Evolutionary conservation across 164 flowering plant genomes (phyloP).

Genomic region (Vitis amurensis): DNA sequence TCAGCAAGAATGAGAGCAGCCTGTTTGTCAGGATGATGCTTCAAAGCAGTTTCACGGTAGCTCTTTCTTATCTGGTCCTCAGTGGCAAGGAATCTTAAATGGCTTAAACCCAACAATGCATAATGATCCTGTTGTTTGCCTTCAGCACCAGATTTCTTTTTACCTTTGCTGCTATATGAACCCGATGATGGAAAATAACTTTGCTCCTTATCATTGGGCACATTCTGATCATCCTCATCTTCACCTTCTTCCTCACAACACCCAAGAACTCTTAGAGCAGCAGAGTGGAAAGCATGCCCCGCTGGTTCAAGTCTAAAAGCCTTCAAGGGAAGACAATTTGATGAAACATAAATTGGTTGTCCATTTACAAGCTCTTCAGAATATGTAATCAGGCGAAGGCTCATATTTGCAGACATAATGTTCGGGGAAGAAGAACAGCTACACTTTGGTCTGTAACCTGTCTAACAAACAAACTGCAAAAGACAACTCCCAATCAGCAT

Average conservation of each 20-base stretch:
- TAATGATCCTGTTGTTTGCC: slow-evolving; percentile 83
- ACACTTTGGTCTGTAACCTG: too few species aligned
- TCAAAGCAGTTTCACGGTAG: slow-evolving; percentile 54
- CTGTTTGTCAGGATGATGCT: slow-evolving; percentile 52
- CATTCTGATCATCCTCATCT: slow-evolving; percentile 26
- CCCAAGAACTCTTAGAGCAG: slow-evolving; percentile 68
- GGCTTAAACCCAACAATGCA: slow-evolving; percentile 80
- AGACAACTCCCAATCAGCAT: too few species aligned
- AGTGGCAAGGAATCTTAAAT: slow-evolving; percentile 76
- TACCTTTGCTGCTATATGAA: slow-evolving; percentile 77
- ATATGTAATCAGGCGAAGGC: slow-evolving; percentile 52
- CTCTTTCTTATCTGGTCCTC: slow-evolving; percentile 62
- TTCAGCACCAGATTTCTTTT: slow-evolving; percentile 67
- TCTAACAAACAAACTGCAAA: too few species aligned
- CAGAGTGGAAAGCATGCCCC: slow-evolving; percentile 77
- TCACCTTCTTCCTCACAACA: slow-evolving; percentile 42
- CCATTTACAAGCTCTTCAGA: slow-evolving; percentile 73
- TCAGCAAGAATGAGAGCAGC: slow-evolving; percentile 75
- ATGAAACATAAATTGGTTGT: slow-evolving; percentile 63
- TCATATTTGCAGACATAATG: slow-evolving; percentile 15
- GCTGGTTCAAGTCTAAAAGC: slow-evolving; percentile 76
- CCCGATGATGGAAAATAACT: slow-evolving; percentile 54
- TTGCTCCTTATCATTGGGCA: slow-evolving; percentile 47
- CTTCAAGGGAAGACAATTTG: slow-evolving; percentile 76
- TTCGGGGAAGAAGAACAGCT: too few species aligned